A percentile compares a stretch with the other conserved stretches of the same genome.
Conservation (phyloP, 2,329 filamentous ascomycete genomes). For the Cryphonectria carpinicola region DNA sequence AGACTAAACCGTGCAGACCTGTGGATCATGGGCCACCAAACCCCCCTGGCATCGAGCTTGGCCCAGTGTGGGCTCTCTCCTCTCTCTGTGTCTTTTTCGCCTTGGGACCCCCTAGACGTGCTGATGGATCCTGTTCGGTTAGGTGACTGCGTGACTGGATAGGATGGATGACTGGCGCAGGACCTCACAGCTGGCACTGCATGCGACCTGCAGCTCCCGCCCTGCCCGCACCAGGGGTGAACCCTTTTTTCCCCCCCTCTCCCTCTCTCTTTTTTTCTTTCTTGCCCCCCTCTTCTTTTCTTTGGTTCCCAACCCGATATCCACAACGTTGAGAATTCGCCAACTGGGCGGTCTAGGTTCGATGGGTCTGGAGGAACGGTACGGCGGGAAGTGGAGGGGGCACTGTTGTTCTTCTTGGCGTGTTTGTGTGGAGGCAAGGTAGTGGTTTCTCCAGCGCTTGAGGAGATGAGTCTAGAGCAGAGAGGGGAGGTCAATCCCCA, state of each 20-base stretch:
- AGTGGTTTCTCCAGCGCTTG: background rate
- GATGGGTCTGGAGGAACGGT: too few species aligned
- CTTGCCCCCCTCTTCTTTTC: background rate
- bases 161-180: conserved; percentile 8
- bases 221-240: too few species aligned
- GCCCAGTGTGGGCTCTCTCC: background rate
- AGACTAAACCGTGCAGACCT: conserved; percentile 10
- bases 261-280: too few species aligned
- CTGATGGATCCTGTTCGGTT: background rate
- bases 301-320: background rate
- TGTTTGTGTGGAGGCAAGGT: background rate
- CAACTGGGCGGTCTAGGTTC: conserved; percentile 13
- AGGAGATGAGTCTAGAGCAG: background rate
- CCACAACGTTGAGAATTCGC: conserved; percentile 8
- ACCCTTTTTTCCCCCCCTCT: background rate
- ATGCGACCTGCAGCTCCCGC: background rate
- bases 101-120: background rate
- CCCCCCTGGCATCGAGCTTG: background rate
- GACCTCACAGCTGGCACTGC: conserved; percentile 15
- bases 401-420: background rate
- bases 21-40: conserved; percentile 3
- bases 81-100: background rate
- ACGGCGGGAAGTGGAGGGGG: background rate
- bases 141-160: conserved; percentile 5
- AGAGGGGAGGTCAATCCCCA: background rate